Evolutionary conservation across 768 basidiomycete species (phyloP), one percentile per base, ranked within the genome.

Genomic region (Lactarius tabidus): DNA sequence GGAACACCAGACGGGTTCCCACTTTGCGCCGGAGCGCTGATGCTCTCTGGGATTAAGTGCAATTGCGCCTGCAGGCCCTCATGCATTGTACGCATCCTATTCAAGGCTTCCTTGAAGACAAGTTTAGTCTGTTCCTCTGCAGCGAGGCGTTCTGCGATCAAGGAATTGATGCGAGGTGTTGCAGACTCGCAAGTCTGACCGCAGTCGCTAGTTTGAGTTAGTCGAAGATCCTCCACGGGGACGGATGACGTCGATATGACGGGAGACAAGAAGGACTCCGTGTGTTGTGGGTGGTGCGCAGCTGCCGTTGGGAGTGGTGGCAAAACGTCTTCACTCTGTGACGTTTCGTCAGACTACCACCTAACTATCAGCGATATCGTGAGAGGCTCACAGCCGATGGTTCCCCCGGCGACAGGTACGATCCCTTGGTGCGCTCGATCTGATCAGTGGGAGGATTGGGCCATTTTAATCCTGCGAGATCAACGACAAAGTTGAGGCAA

Each of bases 401-500:
- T 35, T 62, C 62, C 18, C 41, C 60, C 35, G 65, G 56, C 35
- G 60, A 65, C 18, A 45, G 31, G 26, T 43, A 43, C 38, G 41
- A 38, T 7, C 41, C 41, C 3, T 57, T 61, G 45, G 54, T 43
- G 41, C 39, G 26, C 20, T 33, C 55, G 29, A 63, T 33, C 23
- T 61, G 36, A 55, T 36, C 29, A 3, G 39, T 18, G 15, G 56
- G 60, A 28, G 36, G 51, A 33, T 62, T 23, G 20, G 65, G 60
- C 65, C 65, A 48, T 38, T 68, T 70, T 4, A 80, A 53, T 6
- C 77, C 75, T 4, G 68, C 67, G 7, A 77, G 70, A 26, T 74
- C 69, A 17, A 73, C 36, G 29, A 78, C 56, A 58, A 75, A 72
- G 23, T 70, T n/a, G 6, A 80, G 70, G 0, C 73, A 75, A 4